Conservation (phyloP, 441 rosid genomes). For the Erysimum cheiri region DNA sequence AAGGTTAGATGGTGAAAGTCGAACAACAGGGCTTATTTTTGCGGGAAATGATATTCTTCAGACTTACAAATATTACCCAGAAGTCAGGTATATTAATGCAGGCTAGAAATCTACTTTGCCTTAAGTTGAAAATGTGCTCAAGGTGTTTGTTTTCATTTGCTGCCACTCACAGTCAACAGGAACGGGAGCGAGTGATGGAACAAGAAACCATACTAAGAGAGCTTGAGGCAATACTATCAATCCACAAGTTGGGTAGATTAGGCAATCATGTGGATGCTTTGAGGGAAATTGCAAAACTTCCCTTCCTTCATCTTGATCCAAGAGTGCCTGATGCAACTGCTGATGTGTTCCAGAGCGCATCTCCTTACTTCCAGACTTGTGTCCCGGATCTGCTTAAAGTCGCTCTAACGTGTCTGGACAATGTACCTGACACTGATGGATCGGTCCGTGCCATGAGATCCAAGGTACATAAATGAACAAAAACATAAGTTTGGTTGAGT, state of each 20-base stretch:
- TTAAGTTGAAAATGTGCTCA: conserved; percentile 30
- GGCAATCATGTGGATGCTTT: conserved; percentile 83
- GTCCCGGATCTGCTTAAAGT: conserved; percentile 86
- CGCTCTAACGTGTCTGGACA: conserved; percentile 83
- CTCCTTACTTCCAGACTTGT: conserved; percentile 86
- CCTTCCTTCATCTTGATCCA: conserved; percentile 90
- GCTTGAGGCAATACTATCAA: conserved; percentile 87
- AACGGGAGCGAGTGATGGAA: conserved; percentile 81
- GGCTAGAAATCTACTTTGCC: conserved; percentile 6
- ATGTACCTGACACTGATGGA: conserved; percentile 87
- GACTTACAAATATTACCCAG: conserved; percentile 85
- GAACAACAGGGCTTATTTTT: conserved; percentile 79
- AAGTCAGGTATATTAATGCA: conserved; percentile 62
- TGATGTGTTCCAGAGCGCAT: conserved; percentile 68
- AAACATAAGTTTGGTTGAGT: conserved; percentile 18
- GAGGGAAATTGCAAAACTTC: conserved; percentile 89
- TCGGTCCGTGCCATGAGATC: conserved; percentile 89
- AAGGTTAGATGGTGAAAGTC: conserved; percentile 89
- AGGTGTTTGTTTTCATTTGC: conserved; percentile 20
- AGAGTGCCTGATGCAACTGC: conserved; percentile 61
- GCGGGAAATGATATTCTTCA: conserved; percentile 89
- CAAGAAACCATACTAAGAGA: conserved; percentile 92
- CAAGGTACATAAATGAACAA: conserved; percentile 59
- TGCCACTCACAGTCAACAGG: conserved; percentile 64
- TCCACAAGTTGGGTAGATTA: conserved; percentile 69